Conservation (phyloP, 2,329 filamentous ascomycete species). For the Microdochium nivale region DNA sequence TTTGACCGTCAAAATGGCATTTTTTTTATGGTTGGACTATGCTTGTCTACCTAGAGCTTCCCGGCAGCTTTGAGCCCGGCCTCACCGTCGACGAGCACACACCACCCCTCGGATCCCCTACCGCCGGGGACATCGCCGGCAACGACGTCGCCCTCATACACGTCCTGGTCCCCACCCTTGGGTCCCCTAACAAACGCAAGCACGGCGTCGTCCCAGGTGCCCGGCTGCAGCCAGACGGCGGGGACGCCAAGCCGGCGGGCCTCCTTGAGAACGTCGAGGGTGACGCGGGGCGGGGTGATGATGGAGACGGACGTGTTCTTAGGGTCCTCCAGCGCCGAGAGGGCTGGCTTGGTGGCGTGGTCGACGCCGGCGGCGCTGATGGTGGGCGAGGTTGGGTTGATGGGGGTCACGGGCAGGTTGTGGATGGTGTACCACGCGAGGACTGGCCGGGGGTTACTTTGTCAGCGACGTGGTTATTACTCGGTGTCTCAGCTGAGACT, state of each 20-base stretch:
- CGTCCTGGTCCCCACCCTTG: constrained; percentile 32
- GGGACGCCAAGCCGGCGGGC: constrained; percentile 66
- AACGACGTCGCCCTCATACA: constrained; percentile 61
- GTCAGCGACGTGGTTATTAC: constrained; percentile 2
- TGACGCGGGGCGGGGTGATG: constrained; percentile 77
- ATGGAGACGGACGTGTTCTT: constrained; percentile 69
- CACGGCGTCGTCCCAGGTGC: constrained; percentile 72
- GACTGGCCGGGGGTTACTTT: constrained; percentile 40
- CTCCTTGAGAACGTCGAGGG: constrained; percentile 65
- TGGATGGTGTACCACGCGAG: constrained; percentile 83
- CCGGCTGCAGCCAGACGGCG: constrained; percentile 84
- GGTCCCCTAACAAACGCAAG: constrained; percentile 53
- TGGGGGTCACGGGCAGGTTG: constrained; percentile 66
- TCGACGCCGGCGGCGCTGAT: constrained; percentile 53
- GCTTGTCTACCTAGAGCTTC: constrained; percentile 38
- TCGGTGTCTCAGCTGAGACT: no score
- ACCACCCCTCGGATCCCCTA: constrained; percentile 68
- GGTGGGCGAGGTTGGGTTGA: constrained; percentile 64
- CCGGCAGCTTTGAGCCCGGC: constrained; percentile 47
- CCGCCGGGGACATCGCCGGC: constrained; percentile 47
- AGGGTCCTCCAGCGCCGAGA: constrained; percentile 58
- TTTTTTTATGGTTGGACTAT: no score
- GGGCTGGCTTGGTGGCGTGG: constrained; percentile 56
- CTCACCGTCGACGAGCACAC: constrained; percentile 79
- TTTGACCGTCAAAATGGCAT: no score